A percentile compares a stretch with the other conserved stretches of the same genome.
These are phyloP conservation scores for Ambrosia artemisiifolia DNA, from an alignment of 129 eudicot species.

Conservation along the genomic window DNA sequence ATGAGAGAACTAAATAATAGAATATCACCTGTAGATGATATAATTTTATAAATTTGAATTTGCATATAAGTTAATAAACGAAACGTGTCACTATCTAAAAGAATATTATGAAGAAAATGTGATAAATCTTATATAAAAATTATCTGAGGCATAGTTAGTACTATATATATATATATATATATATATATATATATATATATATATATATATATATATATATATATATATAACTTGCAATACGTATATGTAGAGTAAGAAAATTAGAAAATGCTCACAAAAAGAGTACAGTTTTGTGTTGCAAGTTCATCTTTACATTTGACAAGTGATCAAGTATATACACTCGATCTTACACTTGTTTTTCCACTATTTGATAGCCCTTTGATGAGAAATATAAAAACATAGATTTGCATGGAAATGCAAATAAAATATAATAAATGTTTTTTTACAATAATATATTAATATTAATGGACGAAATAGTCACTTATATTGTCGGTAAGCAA, in stretches of 20 bases:
- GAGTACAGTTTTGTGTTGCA: neutral
- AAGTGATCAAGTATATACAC: neutral
- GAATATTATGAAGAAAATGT: neutral
- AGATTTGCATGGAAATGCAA: neutral
- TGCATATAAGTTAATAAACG: neutral
- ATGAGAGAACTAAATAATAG: neutral
- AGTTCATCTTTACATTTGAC: neutral
- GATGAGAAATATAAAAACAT: neutral
- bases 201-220: too few species aligned
- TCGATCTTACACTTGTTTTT: neutral
- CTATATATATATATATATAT: too few species aligned
- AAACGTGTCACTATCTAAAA: neutral
- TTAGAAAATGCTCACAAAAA: neutral
- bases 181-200: too few species aligned
- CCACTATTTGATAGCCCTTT: neutral
- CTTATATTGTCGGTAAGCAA: constrained; percentile 31
- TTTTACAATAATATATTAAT: neutral
- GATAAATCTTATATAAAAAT: neutral
- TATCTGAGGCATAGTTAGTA: too few species aligned
- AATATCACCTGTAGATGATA: neutral
- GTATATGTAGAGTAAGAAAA: neutral
- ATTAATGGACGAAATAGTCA: constrained; percentile 12
- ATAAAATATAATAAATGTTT: neutral
- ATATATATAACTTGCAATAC: too few species aligned
- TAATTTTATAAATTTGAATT: neutral